A percentile compares a stretch with the other conserved stretches of the same genome.
Evolutionary conservation across 192 early-diverging fungal genomes (phyloP).

Genomic region (Chytriomyces sp.): DNA sequence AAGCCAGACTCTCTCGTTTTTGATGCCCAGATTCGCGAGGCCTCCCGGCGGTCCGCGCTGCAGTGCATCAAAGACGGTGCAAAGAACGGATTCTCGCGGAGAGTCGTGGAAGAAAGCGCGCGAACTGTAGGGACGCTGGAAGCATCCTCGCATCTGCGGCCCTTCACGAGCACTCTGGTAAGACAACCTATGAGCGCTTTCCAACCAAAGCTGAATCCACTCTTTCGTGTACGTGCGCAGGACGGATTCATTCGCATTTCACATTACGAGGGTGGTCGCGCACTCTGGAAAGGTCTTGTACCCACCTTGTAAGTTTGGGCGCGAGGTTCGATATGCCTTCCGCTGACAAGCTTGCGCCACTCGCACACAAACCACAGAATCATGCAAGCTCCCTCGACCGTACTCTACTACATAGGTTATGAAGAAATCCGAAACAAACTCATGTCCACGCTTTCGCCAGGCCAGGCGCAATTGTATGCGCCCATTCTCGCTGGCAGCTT

Average conservation of each 20-base stretch:
- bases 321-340: too few species aligned
- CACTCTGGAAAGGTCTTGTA: slow-evolving; percentile 84
- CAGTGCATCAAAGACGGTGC: slow-evolving; percentile 1
- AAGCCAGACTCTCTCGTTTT: slow-evolving; percentile 21
- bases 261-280: slow-evolving; percentile 73
- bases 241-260: slow-evolving; percentile 60
- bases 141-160: slow-evolving; percentile 13
- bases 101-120: neutral
- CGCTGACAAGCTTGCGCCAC: too few species aligned
- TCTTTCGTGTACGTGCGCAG: neutral
- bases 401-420: slow-evolving; percentile 95
- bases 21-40: neutral
- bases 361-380: too few species aligned
- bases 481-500: slow-evolving; percentile 75
- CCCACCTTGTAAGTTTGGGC: slow-evolving; percentile 67
- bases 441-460: slow-evolving; percentile 25
- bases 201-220: too few species aligned
- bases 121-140: slow-evolving; percentile 3
- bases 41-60: slow-evolving; percentile 5
- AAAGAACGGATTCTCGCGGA: neutral
- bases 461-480: slow-evolving; percentile 55
- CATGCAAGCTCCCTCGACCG: slow-evolving; percentile 88
- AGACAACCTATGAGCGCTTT: slow-evolving; percentile 3
- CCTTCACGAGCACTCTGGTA: slow-evolving; percentile 6
- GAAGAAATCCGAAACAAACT: slow-evolving; percentile 73